Evolutionary conservation across 805 yeast genomes (phyloP), one percentile per base, ranked within the genome.

Genomic region (Wickerhamomyces queroliae): DNA sequence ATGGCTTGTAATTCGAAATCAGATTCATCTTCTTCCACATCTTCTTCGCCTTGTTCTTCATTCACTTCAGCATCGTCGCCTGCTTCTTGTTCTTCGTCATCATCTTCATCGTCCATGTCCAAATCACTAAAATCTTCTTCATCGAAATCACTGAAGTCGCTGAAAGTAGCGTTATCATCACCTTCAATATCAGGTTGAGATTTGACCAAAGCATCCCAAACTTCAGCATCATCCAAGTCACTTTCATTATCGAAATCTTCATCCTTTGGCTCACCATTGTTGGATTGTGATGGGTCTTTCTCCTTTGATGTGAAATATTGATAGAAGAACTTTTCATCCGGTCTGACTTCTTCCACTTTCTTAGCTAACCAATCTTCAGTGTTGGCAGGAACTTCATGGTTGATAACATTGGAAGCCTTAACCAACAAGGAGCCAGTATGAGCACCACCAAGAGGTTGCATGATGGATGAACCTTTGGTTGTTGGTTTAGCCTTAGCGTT

Each of bases 381-480:
- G 55, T 90, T 89, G 4, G 76, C 95, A 2, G 98, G 96, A 12
- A 73, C 57, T n/a, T 69, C 74, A 4, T 60, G 59, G 13, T 50
- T 55, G 22, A 56, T 50, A 15, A 56, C 50, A 45, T 66, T 70
- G 12, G 86, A 74, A n/a, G 87, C 77, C 52, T 69, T 79, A 11
- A 84, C 86, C 48, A 84, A 68, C 38, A 83, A 63, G 5, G 80
- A 66, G 9, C 84, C 86, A 17, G 86, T 80, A 46, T 82, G 84
- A 1, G 79, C 72, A 46, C 96, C 97, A 33, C 95, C 89, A 48
- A 93, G 70, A 37, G 99, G 98, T 69, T 93, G 99, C 98, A 93
- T 93, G 58, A 93, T 90, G 33, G 97, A 88, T 4, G 83, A 70
- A 54, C 98, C 98, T 58, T 84, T 80, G n/a, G 80, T 66, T 25